Evolutionary conservation across 306 rosid genomes (phyloP).

Genomic region (Pterocarpus macrocarpus): DNA sequence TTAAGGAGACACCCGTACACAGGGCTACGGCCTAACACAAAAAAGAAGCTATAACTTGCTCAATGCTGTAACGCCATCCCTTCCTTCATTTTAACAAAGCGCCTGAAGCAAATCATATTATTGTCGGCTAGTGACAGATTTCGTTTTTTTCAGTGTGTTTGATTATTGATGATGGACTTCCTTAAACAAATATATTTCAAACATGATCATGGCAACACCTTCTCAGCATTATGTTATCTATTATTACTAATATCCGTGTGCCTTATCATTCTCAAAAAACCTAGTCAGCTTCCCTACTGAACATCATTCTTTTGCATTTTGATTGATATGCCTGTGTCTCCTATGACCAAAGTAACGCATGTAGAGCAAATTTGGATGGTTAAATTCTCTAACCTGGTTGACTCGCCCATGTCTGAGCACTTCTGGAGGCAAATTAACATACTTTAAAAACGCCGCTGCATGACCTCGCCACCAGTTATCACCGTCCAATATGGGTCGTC

Average conservation of each 20-base stretch:
- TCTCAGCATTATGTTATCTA: constrained; percentile 25
- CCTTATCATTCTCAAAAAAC: constrained; percentile 29
- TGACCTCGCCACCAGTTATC: constrained; percentile 99
- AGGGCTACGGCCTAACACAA: not conserved
- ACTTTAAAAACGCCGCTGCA: constrained; percentile 89
- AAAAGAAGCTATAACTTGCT: not conserved
- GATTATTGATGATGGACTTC: constrained; percentile 23
- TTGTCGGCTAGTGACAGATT: not conserved
- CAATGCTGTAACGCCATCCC: not conserved
- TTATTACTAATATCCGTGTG: constrained; percentile 5
- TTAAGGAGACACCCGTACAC: not conserved
- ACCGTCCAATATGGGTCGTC: constrained; percentile 82
- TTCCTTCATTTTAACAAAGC: constrained; percentile 22
- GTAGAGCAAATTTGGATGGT: constrained; percentile 37
- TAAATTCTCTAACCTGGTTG: constrained; percentile 73
- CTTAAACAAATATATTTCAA: not conserved
- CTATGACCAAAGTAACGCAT: constrained; percentile 20
- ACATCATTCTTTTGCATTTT: constrained; percentile 26
- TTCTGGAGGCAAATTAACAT: constrained; percentile 75
- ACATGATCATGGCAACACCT: constrained; percentile 7
- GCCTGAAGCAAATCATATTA: constrained; percentile 14
- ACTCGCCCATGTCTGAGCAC: constrained; percentile 86
- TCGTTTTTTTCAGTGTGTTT: not conserved
- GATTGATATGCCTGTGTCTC: constrained; percentile 25
- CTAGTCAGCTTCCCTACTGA: not conserved